Evolutionary conservation across 306 rosid species (phyloP), one percentile per base, ranked within the genome.

Genomic region (Arachis stenosperma): DNA sequence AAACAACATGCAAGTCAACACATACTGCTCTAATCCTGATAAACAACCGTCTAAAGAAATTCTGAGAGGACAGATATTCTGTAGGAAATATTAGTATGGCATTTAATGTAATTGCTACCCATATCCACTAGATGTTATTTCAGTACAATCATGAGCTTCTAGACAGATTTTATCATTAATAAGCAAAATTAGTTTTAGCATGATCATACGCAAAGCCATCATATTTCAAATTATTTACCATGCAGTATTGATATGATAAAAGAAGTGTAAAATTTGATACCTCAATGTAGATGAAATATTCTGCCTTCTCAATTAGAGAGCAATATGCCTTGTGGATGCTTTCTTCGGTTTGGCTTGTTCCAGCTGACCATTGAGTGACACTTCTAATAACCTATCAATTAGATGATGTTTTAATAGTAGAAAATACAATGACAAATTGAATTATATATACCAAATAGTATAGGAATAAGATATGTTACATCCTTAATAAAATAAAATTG

Each of bases 301-400:
- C 99, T 58, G 99, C 89, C 83, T 88, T 95, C 81, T 91, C 97
- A 17, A 95, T 95, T 52, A 95, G 93, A 75, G 97, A 85, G 70
- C 99, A 89, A 82, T 95, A 95, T 59, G 99, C 96, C 84, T 37
- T 85, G 84, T 95, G 98, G 85, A 95, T 95, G 84, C 99, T 91
- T 61, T 86, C 92, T 83, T 95, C 99, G 6, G 78, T 84, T 92
- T 83, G 98, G 81, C 99, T 95, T 77, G 99, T 91, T 75, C 99
- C 99, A 68, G 99, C 93, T 30, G 99, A 95, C 98, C 99, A 91
- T 76, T 95, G 99, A 73, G 96, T 87, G 72, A 95, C 98, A 41
- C 99, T 92, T 87, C 99, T 90, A 76, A 95, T 88, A 61, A 95
- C 88, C 99, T 95, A 81, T 79, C 77, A 69, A 81, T 59, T 47